phyloP scores from a whole-genome alignment of 441 rosid species.

The Gossypium davidsonii region DNA sequence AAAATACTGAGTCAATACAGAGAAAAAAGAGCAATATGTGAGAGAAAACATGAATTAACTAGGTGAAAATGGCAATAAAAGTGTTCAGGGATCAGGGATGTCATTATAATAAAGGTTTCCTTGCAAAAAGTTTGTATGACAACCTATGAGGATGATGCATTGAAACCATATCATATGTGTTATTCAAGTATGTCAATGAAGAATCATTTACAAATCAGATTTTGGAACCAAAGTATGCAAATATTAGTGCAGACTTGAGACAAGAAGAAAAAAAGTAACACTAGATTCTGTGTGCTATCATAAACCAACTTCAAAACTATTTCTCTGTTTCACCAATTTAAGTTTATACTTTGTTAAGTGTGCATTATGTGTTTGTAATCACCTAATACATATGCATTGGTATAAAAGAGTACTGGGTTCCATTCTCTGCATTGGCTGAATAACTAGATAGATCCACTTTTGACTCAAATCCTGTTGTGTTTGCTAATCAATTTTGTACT shows the following conservation, averaged over 20 bases:
- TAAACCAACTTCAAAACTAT: constrained; percentile 7
- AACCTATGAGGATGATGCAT: not conserved
- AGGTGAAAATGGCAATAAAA: not conserved
- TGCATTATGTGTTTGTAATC: constrained; percentile 2
- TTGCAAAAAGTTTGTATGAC: not conserved
- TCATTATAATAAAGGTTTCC: not conserved
- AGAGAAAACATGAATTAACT: constrained; percentile 1
- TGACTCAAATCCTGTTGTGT: constrained; percentile 1
- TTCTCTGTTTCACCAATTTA: not conserved
- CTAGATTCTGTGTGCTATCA: not conserved
- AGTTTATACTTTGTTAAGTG: not conserved
- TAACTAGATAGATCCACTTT: not conserved
- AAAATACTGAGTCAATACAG: not conserved
- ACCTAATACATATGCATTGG: not conserved
- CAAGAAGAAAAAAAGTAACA: not conserved
- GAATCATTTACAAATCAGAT: not conserved
- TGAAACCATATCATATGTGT: constrained; percentile 2
- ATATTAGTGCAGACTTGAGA: not conserved
- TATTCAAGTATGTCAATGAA: not conserved
- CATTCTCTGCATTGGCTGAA: not conserved
- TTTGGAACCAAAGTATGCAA: not conserved
- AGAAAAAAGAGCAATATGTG: not conserved
- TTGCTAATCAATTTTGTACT: not conserved
- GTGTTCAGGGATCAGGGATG: not conserved
- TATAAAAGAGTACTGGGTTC: not conserved